Evolutionary conservation across 2,329 filamentous ascomycete genomes (phyloP).

Genomic region (Trichoderma cornu-damae): DNA sequence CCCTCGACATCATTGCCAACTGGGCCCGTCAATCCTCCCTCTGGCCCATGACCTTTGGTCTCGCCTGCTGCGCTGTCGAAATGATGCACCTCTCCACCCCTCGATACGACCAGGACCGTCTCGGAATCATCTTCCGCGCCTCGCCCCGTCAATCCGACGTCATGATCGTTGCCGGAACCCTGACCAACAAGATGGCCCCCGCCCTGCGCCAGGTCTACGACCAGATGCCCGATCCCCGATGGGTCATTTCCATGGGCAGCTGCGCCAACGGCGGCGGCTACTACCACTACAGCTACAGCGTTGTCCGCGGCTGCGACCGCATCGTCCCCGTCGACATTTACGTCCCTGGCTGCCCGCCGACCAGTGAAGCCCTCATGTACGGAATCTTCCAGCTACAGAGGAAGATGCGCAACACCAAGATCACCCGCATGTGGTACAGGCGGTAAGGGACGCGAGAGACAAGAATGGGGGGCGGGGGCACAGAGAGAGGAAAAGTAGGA

Average conservation of each 20-base stretch:
- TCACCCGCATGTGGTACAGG: slow-evolving; percentile 54
- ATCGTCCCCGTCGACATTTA: slow-evolving; percentile 77
- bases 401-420: slow-evolving; percentile 62
- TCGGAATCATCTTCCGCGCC: slow-evolving; percentile 86
- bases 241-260: slow-evolving; percentile 79
- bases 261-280: slow-evolving; percentile 83
- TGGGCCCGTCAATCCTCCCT: slow-evolving; percentile 80
- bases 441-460: slow-evolving; percentile 39
- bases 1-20: slow-evolving; percentile 73
- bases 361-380: slow-evolving; percentile 59
- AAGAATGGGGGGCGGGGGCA: too few species aligned
- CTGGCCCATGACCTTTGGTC: slow-evolving; percentile 85
- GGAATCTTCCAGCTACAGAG: slow-evolving; percentile 71
- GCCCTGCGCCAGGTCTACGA: slow-evolving; percentile 88
- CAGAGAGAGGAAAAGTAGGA: background rate
- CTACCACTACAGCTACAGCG: slow-evolving; percentile 80
- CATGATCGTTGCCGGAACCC: slow-evolving; percentile 88
- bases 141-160: slow-evolving; percentile 84
- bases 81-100: slow-evolving; percentile 91
- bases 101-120: slow-evolving; percentile 81
- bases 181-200: slow-evolving; percentile 95
- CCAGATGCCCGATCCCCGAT: slow-evolving; percentile 88
- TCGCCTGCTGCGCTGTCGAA: slow-evolving; percentile 83
- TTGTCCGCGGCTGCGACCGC: slow-evolving; percentile 68
- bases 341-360: slow-evolving; percentile 67